These are phyloP conservation scores for Mrakiaceae sp. DNA, from an alignment of 1,284 basidiomycete species.

Conservation along the genomic window DNA sequence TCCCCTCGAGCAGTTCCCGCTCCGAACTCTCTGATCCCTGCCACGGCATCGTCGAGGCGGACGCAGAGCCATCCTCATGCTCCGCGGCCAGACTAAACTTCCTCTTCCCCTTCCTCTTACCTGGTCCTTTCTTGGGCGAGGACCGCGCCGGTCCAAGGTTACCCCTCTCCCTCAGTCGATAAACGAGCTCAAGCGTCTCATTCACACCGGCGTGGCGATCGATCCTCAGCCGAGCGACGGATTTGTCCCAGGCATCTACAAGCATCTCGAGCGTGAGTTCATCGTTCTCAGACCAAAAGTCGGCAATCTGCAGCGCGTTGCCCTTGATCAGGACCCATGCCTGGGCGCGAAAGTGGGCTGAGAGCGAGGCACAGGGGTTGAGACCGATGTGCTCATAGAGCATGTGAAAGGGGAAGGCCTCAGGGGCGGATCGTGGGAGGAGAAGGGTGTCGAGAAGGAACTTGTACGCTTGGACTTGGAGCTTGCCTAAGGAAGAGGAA, in stretches of 20 bases:
- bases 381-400: constrained; percentile 8
- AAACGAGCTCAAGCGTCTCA: constrained; percentile 10
- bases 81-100: background rate
- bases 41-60: background rate
- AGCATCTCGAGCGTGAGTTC: background rate
- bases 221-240: constrained; percentile 1
- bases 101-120: background rate
- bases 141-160: no score
- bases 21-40: background rate
- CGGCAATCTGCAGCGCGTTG: constrained; percentile 1
- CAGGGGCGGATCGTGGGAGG: background rate
- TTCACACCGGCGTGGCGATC: background rate
- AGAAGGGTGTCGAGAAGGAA: constrained; percentile 11
- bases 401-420: background rate
- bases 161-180: background rate
- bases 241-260: background rate
- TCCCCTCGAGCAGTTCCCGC: constrained; percentile 1
- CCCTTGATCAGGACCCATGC: constrained; percentile 7
- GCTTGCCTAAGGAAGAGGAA: background rate
- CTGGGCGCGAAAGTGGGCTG: constrained; percentile 4
- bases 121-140: background rate
- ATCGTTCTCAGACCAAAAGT: background rate
- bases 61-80: background rate
- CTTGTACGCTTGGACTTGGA: constrained; percentile 15
- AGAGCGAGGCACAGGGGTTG: background rate